phyloP scores from a whole-genome alignment of 305 asterid genomes.

The Fraxinus sp. region DNA sequence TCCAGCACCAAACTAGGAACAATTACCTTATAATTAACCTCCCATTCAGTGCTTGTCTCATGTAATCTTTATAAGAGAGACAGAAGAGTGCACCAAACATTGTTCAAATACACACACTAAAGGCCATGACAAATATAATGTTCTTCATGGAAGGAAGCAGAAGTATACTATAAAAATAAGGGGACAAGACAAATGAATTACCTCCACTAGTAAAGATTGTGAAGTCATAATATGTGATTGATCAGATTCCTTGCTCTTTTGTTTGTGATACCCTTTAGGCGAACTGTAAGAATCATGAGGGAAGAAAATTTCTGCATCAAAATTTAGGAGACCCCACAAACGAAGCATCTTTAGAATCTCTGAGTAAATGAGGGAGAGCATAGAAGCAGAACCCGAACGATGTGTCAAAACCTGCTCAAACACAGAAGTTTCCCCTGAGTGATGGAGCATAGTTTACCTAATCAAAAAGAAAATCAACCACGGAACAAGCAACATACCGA shows the following conservation, averaged over 20 bases:
- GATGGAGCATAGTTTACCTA: slow-evolving; percentile 5
- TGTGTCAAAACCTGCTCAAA: slow-evolving; percentile 73
- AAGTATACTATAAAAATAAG: slow-evolving; percentile 10
- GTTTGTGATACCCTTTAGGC: slow-evolving; percentile 70
- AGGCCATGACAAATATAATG: background rate
- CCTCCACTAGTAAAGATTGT: slow-evolving; percentile 65
- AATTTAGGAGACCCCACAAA: slow-evolving; percentile 57
- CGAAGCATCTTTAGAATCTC: slow-evolving; percentile 79
- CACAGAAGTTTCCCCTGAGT: slow-evolving; percentile 20
- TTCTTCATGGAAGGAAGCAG: background rate
- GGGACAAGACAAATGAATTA: slow-evolving; percentile 25
- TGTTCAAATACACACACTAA: background rate
- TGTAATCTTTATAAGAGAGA: slow-evolving; percentile 10
- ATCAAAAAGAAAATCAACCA: slow-evolving; percentile 14
- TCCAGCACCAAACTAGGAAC: background rate
- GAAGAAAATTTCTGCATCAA: slow-evolving; percentile 69
- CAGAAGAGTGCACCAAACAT: slow-evolving; percentile 11
- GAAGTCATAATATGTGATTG: slow-evolving; percentile 60
- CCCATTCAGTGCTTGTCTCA: background rate
- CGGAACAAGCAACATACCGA: slow-evolving; percentile 47
- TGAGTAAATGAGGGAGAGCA: slow-evolving; percentile 69
- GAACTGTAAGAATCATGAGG: slow-evolving; percentile 62
- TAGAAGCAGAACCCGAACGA: slow-evolving; percentile 72
- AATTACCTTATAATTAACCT: background rate
- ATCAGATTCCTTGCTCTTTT: slow-evolving; percentile 65